Percentiles rank a stretch among this genome's conserved stretches.
These are phyloP conservation scores for Poa annua DNA, from an alignment of 176 grass and related monocot species.

Conservation along the genomic window DNA sequence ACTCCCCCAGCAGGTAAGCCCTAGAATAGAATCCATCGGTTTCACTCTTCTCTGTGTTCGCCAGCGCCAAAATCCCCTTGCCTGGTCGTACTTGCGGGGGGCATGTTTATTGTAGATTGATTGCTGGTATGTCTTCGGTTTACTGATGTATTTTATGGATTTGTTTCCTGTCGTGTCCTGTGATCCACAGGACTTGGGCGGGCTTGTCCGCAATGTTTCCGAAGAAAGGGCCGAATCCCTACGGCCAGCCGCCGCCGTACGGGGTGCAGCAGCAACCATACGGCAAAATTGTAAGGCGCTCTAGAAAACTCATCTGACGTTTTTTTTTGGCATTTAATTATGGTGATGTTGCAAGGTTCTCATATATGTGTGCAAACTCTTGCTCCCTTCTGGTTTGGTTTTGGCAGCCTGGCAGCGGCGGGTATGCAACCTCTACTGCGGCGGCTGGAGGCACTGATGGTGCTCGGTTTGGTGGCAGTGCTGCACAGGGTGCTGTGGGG, in stretches of 20 bases:
- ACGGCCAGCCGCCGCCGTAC: slow-evolving; percentile 56
- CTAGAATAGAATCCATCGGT: slow-evolving; percentile 28
- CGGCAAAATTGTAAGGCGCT: slow-evolving; percentile 43
- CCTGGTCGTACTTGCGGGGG: too few relatives aligned
- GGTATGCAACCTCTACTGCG: slow-evolving; percentile 33
- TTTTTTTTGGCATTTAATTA: not conserved
- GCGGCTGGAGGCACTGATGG: slow-evolving; percentile 27
- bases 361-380: slow-evolving; percentile 25
- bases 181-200: not conserved
- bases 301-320: not conserved
- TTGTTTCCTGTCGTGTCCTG: not conserved
- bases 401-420: slow-evolving; percentile 49
- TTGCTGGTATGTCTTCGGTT: not conserved
- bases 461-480: slow-evolving; percentile 40
- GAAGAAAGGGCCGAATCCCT: slow-evolving; percentile 51
- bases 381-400: slow-evolving; percentile 23
- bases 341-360: slow-evolving; percentile 21
- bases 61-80: not conserved
- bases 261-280: slow-evolving; percentile 50
- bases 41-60: not conserved
- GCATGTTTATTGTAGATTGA: not conserved
- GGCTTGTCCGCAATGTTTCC: slow-evolving; percentile 42
- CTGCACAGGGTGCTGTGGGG: slow-evolving; percentile 29
- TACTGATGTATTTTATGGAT: not conserved
- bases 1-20: not conserved